These are phyloP conservation scores for Euptelea pleiosperma DNA, from an alignment of 164 flowering plant genomes.

Conservation along the genomic window DNA sequence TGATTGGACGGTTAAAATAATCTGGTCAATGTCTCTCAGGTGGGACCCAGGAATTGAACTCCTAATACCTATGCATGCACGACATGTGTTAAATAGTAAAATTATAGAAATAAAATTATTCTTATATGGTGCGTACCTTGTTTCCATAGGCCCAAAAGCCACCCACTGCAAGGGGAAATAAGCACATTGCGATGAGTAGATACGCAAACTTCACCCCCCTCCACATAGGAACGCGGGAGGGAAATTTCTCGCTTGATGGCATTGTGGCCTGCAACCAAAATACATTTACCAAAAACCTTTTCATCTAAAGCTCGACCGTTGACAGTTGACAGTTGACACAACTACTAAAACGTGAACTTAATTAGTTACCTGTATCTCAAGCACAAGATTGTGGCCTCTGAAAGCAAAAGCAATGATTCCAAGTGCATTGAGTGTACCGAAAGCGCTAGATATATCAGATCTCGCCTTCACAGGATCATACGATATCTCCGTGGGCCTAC, in stretches of 20 bases:
- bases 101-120: no score
- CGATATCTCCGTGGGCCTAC: conserved; percentile 29
- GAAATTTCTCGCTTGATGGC: conserved; percentile 66
- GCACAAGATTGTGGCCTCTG: conserved; percentile 80
- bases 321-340: no score
- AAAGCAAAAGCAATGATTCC: conserved; percentile 78
- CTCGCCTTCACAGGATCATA: conserved; percentile 26
- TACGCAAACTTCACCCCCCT: conserved; percentile 61
- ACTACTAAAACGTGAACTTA: background rate
- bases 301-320: no score
- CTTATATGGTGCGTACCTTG: conserved; percentile 42
- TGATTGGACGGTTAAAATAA: no score
- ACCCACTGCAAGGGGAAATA: conserved; percentile 68
- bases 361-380: conserved; percentile 64
- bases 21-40: no score
- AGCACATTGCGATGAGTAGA: conserved; percentile 49
- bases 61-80: no score
- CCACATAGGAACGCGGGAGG: conserved; percentile 75
- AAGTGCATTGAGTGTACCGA: conserved; percentile 52
- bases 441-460: conserved; percentile 21
- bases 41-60: no score
- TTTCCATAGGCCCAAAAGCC: conserved; percentile 83
- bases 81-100: no score
- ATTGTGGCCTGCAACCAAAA: conserved; percentile 56
- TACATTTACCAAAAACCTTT: background rate